Conservation (phyloP, 495 filamentous ascomycete species). For the Glutinoglossum americanum region DNA sequence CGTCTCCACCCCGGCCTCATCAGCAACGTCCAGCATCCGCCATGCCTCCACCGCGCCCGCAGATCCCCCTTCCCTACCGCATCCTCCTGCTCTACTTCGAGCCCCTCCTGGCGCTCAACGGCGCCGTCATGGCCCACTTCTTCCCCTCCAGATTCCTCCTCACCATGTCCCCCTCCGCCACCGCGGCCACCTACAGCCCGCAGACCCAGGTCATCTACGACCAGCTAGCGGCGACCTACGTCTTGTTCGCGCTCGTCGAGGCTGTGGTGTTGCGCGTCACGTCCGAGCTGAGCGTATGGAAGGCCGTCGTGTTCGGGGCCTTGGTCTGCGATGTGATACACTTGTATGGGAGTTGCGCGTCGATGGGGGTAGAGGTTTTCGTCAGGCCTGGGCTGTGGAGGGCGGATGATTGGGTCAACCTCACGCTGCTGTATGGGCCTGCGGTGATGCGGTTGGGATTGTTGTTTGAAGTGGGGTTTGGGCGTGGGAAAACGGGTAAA, state of each 20-base stretch:
- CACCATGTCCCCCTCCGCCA: conserved; percentile 9
- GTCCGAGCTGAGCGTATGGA: conserved; percentile 12
- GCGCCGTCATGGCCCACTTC: conserved; percentile 11
- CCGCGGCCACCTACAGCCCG: conserved; percentile 5
- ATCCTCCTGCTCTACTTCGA: conserved; percentile 17
- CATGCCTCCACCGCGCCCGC: conserved; percentile 3
- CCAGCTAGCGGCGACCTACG: conserved; percentile 13
- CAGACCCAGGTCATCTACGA: conserved; percentile 12
- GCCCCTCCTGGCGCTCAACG: conserved; percentile 13
- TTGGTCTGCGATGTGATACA: conserved; percentile 14
- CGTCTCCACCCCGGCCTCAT: no score
- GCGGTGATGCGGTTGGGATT: conserved; percentile 12
- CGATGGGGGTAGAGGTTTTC: conserved; percentile 9
- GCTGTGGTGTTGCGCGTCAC: conserved; percentile 14
- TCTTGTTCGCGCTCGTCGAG: conserved; percentile 14
- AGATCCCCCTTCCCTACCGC: conserved; percentile 14
- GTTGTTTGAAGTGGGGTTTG: conserved; percentile 10
- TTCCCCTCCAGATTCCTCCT: conserved; percentile 10
- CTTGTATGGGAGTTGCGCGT: conserved; percentile 7
- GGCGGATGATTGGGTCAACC: conserved; percentile 11
- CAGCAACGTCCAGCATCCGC: no score
- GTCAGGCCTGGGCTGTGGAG: conserved; percentile 12
- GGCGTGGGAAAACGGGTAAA: neutral
- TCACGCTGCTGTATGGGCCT: conserved; percentile 11
- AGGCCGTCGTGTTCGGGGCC: conserved; percentile 14